Evolutionary conservation across 345 rosid genomes (phyloP).

Genomic region (Salix viminalis): DNA sequence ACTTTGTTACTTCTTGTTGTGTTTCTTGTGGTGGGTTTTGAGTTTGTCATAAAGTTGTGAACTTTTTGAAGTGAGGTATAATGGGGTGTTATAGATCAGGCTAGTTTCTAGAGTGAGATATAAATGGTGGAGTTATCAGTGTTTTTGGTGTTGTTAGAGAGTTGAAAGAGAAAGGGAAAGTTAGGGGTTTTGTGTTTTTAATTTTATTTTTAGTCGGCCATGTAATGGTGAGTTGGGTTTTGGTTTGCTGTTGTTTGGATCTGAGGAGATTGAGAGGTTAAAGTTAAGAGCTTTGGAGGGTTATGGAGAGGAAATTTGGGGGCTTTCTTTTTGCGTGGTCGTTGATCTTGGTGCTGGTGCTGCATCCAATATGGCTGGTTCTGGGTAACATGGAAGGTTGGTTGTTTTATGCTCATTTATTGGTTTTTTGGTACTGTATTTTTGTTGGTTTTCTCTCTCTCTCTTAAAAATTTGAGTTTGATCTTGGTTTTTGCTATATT

Average conservation of each 20-base stretch:
- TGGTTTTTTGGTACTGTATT: background rate
- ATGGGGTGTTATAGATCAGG: background rate
- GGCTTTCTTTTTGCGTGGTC: slow-evolving; percentile 40
- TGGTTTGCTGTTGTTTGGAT: slow-evolving; percentile 55
- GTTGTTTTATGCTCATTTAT: slow-evolving; percentile 10
- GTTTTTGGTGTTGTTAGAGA: background rate
- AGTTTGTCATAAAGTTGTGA: slow-evolving; percentile 1
- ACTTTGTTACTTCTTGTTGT: background rate
- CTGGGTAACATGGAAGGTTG: slow-evolving; percentile 87
- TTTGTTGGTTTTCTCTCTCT: background rate
- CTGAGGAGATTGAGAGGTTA: slow-evolving; percentile 42
- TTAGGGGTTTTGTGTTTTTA: slow-evolving; percentile 22
- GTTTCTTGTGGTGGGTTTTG: background rate
- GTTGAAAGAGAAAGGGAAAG: background rate
- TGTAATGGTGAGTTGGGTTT: slow-evolving; percentile 50
- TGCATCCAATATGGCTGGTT: slow-evolving; percentile 47
- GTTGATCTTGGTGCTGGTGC: slow-evolving; percentile 52
- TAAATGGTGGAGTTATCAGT: background rate
- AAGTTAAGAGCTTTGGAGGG: background rate
- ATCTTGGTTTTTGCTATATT: slow-evolving; percentile 4
- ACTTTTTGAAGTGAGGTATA: background rate
- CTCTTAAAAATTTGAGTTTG: background rate
- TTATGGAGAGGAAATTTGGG: slow-evolving; percentile 43
- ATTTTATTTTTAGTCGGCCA: slow-evolving; percentile 9
- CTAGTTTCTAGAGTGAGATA: background rate